Base-by-base conservation (phyloP, 2,329 filamentous ascomycete species). In the Cordyceps farinosa region DNA sequence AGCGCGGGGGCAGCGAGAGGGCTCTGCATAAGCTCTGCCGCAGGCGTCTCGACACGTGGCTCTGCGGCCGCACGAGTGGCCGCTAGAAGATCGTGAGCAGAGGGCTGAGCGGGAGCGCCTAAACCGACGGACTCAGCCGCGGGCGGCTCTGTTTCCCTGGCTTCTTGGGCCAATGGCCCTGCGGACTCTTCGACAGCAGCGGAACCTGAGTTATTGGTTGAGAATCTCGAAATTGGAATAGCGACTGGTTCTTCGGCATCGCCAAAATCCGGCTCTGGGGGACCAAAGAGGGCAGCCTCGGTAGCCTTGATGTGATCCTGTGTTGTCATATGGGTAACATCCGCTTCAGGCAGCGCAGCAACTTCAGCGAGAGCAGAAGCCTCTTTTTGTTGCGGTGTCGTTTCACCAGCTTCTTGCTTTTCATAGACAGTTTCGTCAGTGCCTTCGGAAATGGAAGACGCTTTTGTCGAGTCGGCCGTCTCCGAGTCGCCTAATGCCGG, bases 371-470 rank as follows among this genome's bases (percentile, higher is more conserved):
- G 51, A 27, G 34, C 42, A 5, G 27, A 42, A 30, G 51, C 52
- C 17, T 62, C 67, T 69, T 53, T 69, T 68, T 55, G 69, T 7
- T 45, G 40, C 29, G 52, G 55, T 2, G 59, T 53, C 45, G 40
- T 48, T 7, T 32, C 36, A 36, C 50, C 15, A 40, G 66, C 48
- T 8, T 70, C 66, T 22, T 71, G 69, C 62, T 75, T 73, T 11
- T 75, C 78, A 52, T 78, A 77, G 2, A 84, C 72, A 5, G 85
- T 87, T 69, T 86, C 84, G 64, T 87, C 82, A 1, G 85, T 87
- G 2, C 82, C 84, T 65, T 87, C 86, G 6, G 85, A 88, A 10
- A 88, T 71, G 0, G 86, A 88, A 0, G 85, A 88, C 4, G 86
- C 86, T 67, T 84, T 85, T 7, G 86, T 88, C 3, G 85, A 88